Percentiles rank a stretch among this genome's conserved stretches.
Conservation (phyloP, 2,329 filamentous ascomycete species). For the Grosmannia huntii region DNA sequence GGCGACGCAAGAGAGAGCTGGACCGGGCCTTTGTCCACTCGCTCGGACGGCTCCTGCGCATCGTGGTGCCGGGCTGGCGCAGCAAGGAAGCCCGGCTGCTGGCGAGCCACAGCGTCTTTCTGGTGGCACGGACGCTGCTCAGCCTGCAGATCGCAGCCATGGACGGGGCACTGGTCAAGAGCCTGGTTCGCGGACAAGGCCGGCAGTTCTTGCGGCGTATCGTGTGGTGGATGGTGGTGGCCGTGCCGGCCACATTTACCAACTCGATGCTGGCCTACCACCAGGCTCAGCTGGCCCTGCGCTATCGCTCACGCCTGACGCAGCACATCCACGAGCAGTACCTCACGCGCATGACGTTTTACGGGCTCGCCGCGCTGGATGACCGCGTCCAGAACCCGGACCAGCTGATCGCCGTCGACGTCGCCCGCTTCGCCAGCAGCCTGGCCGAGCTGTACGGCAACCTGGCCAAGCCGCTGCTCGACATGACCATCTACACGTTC, state of each 20-base stretch:
- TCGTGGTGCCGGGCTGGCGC: slow-evolving; percentile 81
- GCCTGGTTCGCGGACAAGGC: slow-evolving; percentile 78
- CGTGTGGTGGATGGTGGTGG: slow-evolving; percentile 97
- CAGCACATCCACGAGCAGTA: slow-evolving; percentile 92
- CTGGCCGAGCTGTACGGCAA: slow-evolving; percentile 93
- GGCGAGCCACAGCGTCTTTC: slow-evolving; percentile 83
- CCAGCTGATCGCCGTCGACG: slow-evolving; percentile 92
- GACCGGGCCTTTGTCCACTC: slow-evolving; percentile 73
- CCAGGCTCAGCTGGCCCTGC: slow-evolving; percentile 84
- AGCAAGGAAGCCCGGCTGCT: slow-evolving; percentile 80
- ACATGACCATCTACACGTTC: slow-evolving; percentile 94
- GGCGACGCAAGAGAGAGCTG: slow-evolving; percentile 70
- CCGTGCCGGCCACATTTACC: slow-evolving; percentile 90
- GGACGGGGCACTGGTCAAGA: slow-evolving; percentile 87
- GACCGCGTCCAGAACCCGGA: slow-evolving; percentile 98
- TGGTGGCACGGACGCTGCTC: slow-evolving; percentile 81
- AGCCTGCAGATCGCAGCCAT: slow-evolving; percentile 93
- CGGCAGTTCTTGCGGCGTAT: slow-evolving; percentile 80
- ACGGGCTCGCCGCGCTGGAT: slow-evolving; percentile 86
- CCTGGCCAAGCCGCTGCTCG: slow-evolving; percentile 82
- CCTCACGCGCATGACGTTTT: slow-evolving; percentile 94
- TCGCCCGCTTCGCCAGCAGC: slow-evolving; percentile 91
- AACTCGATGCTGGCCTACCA: slow-evolving; percentile 99
- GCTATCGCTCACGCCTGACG: slow-evolving; percentile 88
- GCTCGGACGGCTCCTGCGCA: slow-evolving; percentile 63